Evolutionary conservation across 106 monocot genomes (phyloP), one percentile per base, ranked within the genome.

Genomic region (Dioscorea alata): DNA sequence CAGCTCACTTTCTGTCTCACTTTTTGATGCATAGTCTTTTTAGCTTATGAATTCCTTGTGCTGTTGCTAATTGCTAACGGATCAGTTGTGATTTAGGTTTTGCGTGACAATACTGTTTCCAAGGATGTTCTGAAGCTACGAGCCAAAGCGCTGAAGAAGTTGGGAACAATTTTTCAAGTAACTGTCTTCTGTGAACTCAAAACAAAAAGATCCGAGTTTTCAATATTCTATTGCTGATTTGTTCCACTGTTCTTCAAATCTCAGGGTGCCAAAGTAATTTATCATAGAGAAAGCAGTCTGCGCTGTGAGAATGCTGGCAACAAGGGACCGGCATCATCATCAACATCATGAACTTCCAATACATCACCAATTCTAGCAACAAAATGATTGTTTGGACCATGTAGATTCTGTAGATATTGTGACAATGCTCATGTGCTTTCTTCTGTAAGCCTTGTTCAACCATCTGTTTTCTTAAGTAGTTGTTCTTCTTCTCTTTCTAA

Each of bases 121-220:
- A 89, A 77, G 74, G 89, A 89, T 25, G 74, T 77, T 20, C 73
- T 85, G 34, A 89, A 80, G 65, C 54, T 85, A 33, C 76, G 89
- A 60, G 85, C 82, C 58, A 89, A 57, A 74, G 85, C 73, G 54
- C 57, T 89, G 34, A 89, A 82, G 71, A 89, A 89, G 62, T 63
- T 89, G 18, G 89, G 89, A 60, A 82, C 82, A 25, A 85, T 89
- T 50, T 89, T 89, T 51, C 89, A 89, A 69, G 89, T 89, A 85
- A 71, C 76, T 33, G 16, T 15, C 59, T 10, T 28, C 28, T 28
- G 28, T 28, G 28, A 28, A 28, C 3, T 19, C 15, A 14, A 18
- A 56, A 56, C 16, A 33, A 8, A 33, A 15, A 33, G 20, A 17
- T 63, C n/a, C 16, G 2, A 50, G 16, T 76, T 28, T 4, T 48